Evolutionary conservation across 2,329 filamentous ascomycete species (phyloP), one percentile per base, ranked within the genome.

Genomic region (Monascus ruber): DNA sequence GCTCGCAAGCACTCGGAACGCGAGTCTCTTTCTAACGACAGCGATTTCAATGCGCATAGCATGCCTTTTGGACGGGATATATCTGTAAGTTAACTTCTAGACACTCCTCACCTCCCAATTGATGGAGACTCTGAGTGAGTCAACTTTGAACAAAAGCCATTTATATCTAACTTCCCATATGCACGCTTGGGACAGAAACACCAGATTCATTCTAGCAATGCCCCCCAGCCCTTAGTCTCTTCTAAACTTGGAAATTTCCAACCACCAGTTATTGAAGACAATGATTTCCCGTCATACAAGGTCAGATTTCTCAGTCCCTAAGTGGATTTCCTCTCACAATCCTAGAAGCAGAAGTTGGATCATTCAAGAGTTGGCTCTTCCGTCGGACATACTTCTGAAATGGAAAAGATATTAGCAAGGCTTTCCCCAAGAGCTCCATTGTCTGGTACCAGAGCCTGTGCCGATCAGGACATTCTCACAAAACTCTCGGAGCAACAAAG

Each of bases 401-500:
- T 88, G 70, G 84, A 91, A 51, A 79, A 79, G 43, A 74, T 69
- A 34, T 54, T 68, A 26, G 58, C 62, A 28, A 66, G 60, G 31
- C 52, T 68, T 31, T 59, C 63, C 17, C 59, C 64, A 27, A 61
- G 62, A 44, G 50, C 59, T 28, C 49, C 51, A 25, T 34, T 42
- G 10, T 42, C 47, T 33, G 39, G 37, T 28, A 35, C 26, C 29
- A 47, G 48, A 31, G 26, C 44, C 29, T 36, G 42, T 25, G 38
- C 41, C 8, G 49, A 51, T 26, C 43, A 54, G 34, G 53, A 54
- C 8, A 49, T 87, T 37, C 67, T 87, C 47, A 76, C 81, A 40
- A 83, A 80, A 55, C 71, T 89, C 35, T 76, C 77, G n/a, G 79
- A 87, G 58, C 81, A 86, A 52, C 76, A 81, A 52, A 66, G 67